phyloP scores from a whole-genome alignment of 164 flowering plant genomes.

The Umbilicus rupestris region DNA sequence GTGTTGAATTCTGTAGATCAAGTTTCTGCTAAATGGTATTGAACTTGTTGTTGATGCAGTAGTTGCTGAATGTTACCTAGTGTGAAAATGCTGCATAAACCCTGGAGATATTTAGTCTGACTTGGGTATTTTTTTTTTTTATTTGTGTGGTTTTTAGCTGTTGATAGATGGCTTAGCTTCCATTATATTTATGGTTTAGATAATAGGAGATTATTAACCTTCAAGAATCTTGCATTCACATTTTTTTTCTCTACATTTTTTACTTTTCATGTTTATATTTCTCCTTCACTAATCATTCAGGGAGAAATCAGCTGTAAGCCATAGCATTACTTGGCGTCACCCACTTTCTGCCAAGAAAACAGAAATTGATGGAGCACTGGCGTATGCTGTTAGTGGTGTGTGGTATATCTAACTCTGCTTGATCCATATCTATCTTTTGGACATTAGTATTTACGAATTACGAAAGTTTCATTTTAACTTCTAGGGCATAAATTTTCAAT shows the following conservation, averaged over 20 bases:
- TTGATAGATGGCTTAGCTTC: background rate
- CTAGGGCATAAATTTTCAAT: background rate
- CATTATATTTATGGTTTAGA: no score
- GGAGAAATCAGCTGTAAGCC: slow-evolving; percentile 87
- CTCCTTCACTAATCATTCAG: slow-evolving; percentile 19
- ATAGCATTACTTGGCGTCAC: slow-evolving; percentile 61
- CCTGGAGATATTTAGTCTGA: no score
- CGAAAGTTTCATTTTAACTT: background rate
- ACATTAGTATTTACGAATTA: background rate
- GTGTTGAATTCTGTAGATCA: no score
- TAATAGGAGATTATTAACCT: background rate
- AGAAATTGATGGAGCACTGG: slow-evolving; percentile 64
- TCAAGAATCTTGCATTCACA: no score
- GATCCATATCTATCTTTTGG: background rate
- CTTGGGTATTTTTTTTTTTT: background rate
- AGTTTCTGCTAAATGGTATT: no score
- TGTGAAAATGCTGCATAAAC: no score
- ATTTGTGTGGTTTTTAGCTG: background rate
- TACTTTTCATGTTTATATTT: background rate
- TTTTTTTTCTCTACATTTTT: background rate
- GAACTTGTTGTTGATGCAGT: no score
- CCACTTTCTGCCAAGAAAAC: slow-evolving; percentile 43
- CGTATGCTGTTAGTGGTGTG: slow-evolving; percentile 74
- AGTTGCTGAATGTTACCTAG: no score
- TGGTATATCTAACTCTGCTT: background rate